Evolutionary conservation across 495 filamentous ascomycete species (phyloP).

Genomic region (Talaromyces borbonicus): DNA sequence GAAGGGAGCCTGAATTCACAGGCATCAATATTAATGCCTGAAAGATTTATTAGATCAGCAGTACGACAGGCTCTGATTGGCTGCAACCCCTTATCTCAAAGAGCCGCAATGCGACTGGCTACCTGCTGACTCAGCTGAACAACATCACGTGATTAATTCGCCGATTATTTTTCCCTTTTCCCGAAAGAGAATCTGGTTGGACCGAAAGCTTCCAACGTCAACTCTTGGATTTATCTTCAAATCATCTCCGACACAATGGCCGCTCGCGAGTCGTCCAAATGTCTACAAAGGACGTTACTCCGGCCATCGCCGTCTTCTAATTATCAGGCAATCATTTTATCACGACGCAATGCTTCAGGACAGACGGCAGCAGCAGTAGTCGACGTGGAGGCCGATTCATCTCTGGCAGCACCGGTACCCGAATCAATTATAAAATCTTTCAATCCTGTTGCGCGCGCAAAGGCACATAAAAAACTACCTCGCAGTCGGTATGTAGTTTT

Average conservation of each 20-base stretch:
- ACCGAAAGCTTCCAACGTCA: no score
- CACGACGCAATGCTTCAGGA: slow-evolving; percentile 40
- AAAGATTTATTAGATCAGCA: no score
- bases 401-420: slow-evolving; percentile 18
- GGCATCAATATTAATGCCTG: background rate
- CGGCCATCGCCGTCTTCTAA: slow-evolving; percentile 26
- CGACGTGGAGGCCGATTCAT: slow-evolving; percentile 31
- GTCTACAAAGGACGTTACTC: slow-evolving; percentile 33
- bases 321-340: slow-evolving; percentile 24
- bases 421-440: slow-evolving; percentile 32
- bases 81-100: background rate
- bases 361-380: slow-evolving; percentile 27
- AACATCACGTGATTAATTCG: background rate
- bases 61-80: background rate
- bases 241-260: slow-evolving; percentile 22
- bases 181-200: background rate
- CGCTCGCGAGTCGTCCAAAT: slow-evolving; percentile 32
- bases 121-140: background rate
- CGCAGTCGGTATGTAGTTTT: slow-evolving; percentile 60
- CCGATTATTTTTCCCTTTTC: slow-evolving; percentile 1
- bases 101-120: no score
- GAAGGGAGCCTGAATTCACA: no score
- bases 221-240: background rate
- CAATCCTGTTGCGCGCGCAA: slow-evolving; percentile 46
- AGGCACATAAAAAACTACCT: slow-evolving; percentile 48